A percentile compares a stretch with the other conserved stretches of the same genome.
Conservation (phyloP, 164 flowering plant species). For the Houttuynia cordata region DNA sequence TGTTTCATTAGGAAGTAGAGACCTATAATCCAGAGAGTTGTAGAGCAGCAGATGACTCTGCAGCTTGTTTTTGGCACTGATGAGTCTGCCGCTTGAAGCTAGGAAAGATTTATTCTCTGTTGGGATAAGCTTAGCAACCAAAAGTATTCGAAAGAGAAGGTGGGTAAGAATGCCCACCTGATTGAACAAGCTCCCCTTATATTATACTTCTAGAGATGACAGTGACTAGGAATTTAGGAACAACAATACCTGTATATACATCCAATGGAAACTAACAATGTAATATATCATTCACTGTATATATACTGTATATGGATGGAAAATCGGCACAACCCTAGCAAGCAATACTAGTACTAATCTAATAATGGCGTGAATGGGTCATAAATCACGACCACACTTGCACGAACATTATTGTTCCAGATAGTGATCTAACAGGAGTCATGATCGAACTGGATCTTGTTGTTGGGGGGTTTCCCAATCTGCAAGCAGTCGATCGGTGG, state of each 20-base stretch:
- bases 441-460: slow-evolving; percentile 42
- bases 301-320: background rate
- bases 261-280: slow-evolving; percentile 2
- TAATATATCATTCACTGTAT: slow-evolving; percentile 5
- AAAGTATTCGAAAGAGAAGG: too few species aligned
- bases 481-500: slow-evolving; percentile 83
- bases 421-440: slow-evolving; percentile 43
- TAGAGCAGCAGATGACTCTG: too few species aligned
- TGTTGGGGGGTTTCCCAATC: slow-evolving; percentile 73
- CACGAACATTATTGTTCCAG: slow-evolving; percentile 4
- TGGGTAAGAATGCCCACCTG: too few species aligned
- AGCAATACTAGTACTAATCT: slow-evolving; percentile 5
- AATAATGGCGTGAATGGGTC: slow-evolving; percentile 49
- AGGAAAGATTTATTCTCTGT: too few species aligned
- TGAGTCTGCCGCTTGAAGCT: too few species aligned
- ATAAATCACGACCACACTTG: slow-evolving; percentile 39
- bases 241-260: slow-evolving; percentile 4
- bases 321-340: slow-evolving; percentile 1
- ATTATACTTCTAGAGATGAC: background rate
- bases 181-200: too few species aligned
- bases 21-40: too few species aligned
- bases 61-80: too few species aligned
- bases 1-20: too few species aligned
- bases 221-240: slow-evolving; percentile 1
- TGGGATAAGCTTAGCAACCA: too few species aligned